Evolutionary conservation across 352 stramenopile genomes (phyloP).

Genomic region (Phytophthora sp.): DNA sequence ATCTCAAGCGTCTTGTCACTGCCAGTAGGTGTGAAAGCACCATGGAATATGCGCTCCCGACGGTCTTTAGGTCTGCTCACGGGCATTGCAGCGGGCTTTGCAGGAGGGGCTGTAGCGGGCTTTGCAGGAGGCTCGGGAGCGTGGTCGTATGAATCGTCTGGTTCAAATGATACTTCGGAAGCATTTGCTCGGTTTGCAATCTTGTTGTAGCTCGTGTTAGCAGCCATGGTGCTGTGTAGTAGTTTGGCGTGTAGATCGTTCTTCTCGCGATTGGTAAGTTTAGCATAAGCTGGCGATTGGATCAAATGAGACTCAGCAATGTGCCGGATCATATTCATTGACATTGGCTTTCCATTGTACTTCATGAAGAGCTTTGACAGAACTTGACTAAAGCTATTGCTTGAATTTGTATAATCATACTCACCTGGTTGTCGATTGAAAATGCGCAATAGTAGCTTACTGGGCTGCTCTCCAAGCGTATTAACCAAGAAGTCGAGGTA

Average conservation of each 20-base stretch:
- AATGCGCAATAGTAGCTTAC: neutral
- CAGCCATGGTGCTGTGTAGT: neutral
- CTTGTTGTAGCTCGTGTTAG: constrained; percentile 4
- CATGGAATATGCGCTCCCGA: constrained; percentile 3
- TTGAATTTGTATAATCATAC: neutral
- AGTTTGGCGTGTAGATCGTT: neutral
- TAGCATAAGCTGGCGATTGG: neutral
- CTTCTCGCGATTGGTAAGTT: constrained; percentile 2
- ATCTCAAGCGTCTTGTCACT: constrained; percentile 3
- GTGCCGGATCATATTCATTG: constrained; percentile 6
- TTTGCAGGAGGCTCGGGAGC: neutral
- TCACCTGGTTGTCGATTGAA: constrained; percentile 1
- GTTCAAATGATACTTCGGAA: neutral
- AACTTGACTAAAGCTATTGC: constrained; percentile 1
- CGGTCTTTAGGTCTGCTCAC: neutral
- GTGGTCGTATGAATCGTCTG: neutral
- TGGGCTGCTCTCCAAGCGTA: neutral
- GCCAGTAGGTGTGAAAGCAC: neutral
- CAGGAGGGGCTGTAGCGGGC: neutral
- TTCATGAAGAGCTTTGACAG: constrained; percentile 2
- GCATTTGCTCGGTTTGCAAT: constrained; percentile 1
- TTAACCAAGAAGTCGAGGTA: neutral
- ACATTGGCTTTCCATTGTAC: constrained; percentile 4
- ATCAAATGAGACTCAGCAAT: neutral
- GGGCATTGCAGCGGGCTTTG: neutral